Conservation (phyloP, 345 rosid species). For the Firmiana major region DNA sequence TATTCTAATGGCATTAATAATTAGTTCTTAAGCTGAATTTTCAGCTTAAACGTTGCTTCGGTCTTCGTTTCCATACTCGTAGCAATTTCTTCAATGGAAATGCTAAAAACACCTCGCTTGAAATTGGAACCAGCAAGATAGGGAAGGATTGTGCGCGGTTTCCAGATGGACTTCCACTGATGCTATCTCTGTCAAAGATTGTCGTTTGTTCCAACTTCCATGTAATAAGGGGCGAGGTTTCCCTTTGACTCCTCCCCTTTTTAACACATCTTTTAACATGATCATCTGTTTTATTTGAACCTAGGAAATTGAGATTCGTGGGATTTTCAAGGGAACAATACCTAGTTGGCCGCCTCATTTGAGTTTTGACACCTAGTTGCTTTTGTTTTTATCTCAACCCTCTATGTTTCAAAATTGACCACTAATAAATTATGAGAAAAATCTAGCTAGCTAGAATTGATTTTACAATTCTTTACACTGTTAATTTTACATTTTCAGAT, state of each 20-base stretch:
- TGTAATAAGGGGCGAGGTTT: constrained; percentile 16
- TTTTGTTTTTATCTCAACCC: background rate
- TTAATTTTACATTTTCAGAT: background rate
- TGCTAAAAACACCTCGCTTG: background rate
- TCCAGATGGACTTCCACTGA: background rate
- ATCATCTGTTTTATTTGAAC: constrained; percentile 4
- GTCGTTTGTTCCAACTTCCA: constrained; percentile 16
- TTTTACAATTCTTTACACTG: background rate
- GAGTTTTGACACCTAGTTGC: background rate
- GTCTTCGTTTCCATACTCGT: background rate
- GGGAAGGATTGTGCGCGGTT: background rate
- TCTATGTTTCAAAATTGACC: background rate
- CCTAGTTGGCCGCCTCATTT: background rate
- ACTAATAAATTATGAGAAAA: background rate
- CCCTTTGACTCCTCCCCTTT: constrained; percentile 13
- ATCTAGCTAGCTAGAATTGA: background rate
- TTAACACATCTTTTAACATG: constrained; percentile 22
- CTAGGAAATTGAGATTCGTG: constrained; percentile 22
- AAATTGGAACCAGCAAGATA: background rate
- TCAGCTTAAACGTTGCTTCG: background rate
- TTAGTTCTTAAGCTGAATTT: background rate
- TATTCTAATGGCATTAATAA: background rate
- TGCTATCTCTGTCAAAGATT: background rate
- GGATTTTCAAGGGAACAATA: constrained; percentile 3
- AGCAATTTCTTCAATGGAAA: background rate